Base-by-base conservation (phyloP, 2,329 filamentous ascomycete genomes). In the Calonectria pauciramosa region DNA sequence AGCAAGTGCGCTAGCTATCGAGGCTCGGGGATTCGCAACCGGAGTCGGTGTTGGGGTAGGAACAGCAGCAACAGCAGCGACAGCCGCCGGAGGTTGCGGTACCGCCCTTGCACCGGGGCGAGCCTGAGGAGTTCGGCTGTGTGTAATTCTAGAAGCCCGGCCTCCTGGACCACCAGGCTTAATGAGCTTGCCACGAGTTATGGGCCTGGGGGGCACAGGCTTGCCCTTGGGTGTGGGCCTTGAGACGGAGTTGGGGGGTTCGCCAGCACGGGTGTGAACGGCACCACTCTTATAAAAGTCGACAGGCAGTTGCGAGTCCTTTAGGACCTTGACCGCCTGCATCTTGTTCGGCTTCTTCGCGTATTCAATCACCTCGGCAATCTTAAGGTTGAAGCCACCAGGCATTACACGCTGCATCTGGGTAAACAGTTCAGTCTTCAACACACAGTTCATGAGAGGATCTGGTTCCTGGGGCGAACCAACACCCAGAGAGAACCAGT, bases 361-460 rank as follows among this genome's bases (percentile, higher is more conserved):
- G 85, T 98, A 99, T 83, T 98, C 95, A 79, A 99, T 96, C 73
- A 90, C 90, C 34, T 97, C 93, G n/a, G 88, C 92, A 76, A 99
- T 94, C 85, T 94, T 95, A 63, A 99, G 86, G 82, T 93, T 95
- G 82, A 98, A 91, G 13, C 94, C 93, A 11, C 94, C 95, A 4
- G 94, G 93, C 85, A 97, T 94, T 68, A 93, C 92, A 66, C 92
- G 93, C 82, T 93, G 92, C 87, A 99, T 93, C 77, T 98, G 96
- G 0, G 96, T 97, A 83, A 99, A 98, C 85, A 99, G 93, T 82
- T 99, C 97, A 0, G 97, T 99, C 88, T 99, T 99, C 85, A 99
- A 93, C 26, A 98, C 88, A 82, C 97, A 99, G 86, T 93, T 98
- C 81, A 99, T 86, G 28, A 99, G 89, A n/a, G 97, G 96, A 84